Evolutionary conservation across 345 rosid genomes (phyloP).

Genomic region (Salix dunnii): DNA sequence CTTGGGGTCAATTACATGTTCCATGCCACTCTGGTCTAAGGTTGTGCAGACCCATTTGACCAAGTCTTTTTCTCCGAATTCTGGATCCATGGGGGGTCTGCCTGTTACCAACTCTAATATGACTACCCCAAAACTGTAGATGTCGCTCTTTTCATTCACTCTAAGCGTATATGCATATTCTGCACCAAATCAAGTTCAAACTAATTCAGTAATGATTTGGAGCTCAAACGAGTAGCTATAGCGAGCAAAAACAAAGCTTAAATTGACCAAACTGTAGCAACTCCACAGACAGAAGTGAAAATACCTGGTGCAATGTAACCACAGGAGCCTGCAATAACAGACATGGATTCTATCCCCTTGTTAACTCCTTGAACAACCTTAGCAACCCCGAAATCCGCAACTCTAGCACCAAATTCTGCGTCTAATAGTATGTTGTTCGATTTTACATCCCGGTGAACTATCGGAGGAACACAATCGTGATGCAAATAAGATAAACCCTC

Average conservation of each 20-base stretch:
- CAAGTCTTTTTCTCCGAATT: slow-evolving; percentile 74
- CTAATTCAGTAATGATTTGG: neutral
- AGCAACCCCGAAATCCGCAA: slow-evolving; percentile 90
- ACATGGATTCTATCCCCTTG: slow-evolving; percentile 64
- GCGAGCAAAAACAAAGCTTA: neutral
- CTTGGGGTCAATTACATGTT: slow-evolving; percentile 56
- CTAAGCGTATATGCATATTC: slow-evolving; percentile 83
- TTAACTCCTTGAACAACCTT: slow-evolving; percentile 49
- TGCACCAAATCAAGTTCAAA: slow-evolving; percentile 24
- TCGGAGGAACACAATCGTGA: slow-evolving; percentile 89
- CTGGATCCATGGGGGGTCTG: slow-evolving; percentile 58
- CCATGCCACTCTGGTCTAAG: slow-evolving; percentile 47
- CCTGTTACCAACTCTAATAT: slow-evolving; percentile 79
- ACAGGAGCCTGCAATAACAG: slow-evolving; percentile 80
- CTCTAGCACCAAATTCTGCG: slow-evolving; percentile 65
- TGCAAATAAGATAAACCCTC: slow-evolving; percentile 89
- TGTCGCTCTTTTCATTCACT: slow-evolving; percentile 95
- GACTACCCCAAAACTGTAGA: slow-evolving; percentile 87
- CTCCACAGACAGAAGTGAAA: neutral
- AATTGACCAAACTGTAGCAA: neutral
- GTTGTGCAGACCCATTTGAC: slow-evolving; percentile 67
- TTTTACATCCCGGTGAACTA: slow-evolving; percentile 88
- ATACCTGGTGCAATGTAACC: slow-evolving; percentile 98
- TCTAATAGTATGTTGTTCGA: slow-evolving; percentile 82
- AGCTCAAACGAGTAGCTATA: neutral